Evolutionary conservation across 257 asterid species (phyloP).

Genomic region (Jasminum sambac): DNA sequence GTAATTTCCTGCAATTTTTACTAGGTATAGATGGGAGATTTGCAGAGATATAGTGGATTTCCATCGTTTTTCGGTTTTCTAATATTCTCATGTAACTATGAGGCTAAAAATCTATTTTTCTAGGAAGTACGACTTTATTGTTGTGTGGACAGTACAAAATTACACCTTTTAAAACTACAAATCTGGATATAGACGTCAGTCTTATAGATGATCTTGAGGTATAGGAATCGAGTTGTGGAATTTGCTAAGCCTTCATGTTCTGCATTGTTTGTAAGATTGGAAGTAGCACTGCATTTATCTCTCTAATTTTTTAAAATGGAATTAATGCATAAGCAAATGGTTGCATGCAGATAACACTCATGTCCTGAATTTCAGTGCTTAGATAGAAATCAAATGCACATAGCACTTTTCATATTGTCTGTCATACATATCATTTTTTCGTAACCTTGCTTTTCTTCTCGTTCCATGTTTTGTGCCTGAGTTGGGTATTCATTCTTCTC

Average conservation of each 20-base stretch:
- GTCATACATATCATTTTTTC: not conserved
- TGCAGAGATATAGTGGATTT: no score
- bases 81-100: no score
- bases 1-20: no score
- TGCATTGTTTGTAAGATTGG: not conserved
- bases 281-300: conserved; percentile 7
- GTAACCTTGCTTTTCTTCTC: not conserved
- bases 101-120: no score
- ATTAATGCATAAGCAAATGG: not conserved
- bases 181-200: conserved; percentile 86
- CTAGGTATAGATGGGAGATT: no score
- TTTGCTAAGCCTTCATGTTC: conserved; percentile 2
- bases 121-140: conserved; percentile 57
- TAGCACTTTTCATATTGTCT: conserved; percentile 2
- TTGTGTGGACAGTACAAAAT: conserved; percentile 62
- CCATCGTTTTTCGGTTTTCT: no score
- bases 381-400: conserved; percentile 10
- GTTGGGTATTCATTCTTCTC: conserved; percentile 31
- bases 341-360: conserved; percentile 11
- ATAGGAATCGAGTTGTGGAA: not conserved
- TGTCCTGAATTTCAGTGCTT: conserved; percentile 1
- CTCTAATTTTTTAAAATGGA: not conserved
- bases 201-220: conserved; percentile 85
- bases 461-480: not conserved
- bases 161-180: conserved; percentile 73